Conservation (phyloP, 78 protist species). For the Abeoforma whisleri region DNA sequence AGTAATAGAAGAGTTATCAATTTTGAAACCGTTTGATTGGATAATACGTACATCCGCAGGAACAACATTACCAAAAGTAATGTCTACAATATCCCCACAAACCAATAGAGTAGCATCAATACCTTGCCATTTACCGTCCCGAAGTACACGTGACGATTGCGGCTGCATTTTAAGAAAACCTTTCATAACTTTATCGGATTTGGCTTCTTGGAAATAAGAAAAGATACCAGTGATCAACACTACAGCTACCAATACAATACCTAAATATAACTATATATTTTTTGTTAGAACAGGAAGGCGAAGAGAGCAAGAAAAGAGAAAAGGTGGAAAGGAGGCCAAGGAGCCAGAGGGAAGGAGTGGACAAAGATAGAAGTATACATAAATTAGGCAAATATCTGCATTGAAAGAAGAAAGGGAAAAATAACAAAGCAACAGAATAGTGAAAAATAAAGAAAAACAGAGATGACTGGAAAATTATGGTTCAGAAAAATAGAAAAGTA, state of each 20-base stretch:
- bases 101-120: slow-evolving; percentile 55
- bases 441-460: no score
- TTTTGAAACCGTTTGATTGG: slow-evolving; percentile 25
- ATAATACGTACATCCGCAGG: slow-evolving; percentile 74
- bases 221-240: slow-evolving; percentile 73
- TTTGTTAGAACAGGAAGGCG: neutral
- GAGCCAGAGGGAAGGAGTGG: no score
- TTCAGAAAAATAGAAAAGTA: neutral
- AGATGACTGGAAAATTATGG: no score
- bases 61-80: slow-evolving; percentile 55
- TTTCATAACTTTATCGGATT: slow-evolving; percentile 69
- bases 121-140: slow-evolving; percentile 48
- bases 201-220: slow-evolving; percentile 68
- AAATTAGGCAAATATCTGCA: no score
- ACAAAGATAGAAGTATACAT: no score
- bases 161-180: slow-evolving; percentile 63
- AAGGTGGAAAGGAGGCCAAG: no score
- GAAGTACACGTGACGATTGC: slow-evolving; percentile 48
- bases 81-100: slow-evolving; percentile 53
- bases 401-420: no score
- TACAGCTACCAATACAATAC: slow-evolving; percentile 72
- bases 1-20: slow-evolving; percentile 75
- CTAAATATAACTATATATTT: slow-evolving; percentile 55
- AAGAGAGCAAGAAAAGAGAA: neutral
- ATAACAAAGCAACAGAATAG: no score